These are phyloP conservation scores for Fonsecaea monophora DNA, from an alignment of 2,329 filamentous ascomycete genomes.

Conservation along the genomic window DNA sequence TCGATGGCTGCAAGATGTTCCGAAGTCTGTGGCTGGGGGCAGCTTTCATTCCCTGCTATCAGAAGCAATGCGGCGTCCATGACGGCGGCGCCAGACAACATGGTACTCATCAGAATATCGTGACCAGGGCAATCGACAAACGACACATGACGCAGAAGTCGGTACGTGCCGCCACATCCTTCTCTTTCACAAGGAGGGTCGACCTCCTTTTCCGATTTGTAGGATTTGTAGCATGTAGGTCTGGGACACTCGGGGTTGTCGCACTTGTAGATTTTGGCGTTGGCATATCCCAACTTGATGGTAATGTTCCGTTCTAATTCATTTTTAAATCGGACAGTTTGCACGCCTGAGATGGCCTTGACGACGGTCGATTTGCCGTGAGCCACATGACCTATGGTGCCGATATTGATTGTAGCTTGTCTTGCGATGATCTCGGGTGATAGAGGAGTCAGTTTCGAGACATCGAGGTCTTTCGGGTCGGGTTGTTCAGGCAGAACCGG, in stretches of 20 bases:
- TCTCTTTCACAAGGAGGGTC: constrained; percentile 95
- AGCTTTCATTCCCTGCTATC: constrained; percentile 97
- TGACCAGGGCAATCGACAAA: constrained; percentile 99
- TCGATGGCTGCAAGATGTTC: constrained; percentile 99
- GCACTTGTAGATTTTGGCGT: constrained; percentile 99
- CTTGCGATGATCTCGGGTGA: constrained; percentile 96
- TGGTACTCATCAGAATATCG: constrained; percentile 99
- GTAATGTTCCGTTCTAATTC: constrained; percentile 99
- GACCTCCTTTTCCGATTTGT: constrained; percentile 98
- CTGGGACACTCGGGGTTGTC: constrained; percentile 89
- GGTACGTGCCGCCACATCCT: constrained; percentile 85
- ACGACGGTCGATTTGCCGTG: constrained; percentile 99
- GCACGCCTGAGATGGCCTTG: constrained; percentile 97
- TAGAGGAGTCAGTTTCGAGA: constrained; percentile 78
- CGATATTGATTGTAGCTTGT: constrained; percentile 99
- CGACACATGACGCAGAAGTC: constrained; percentile 89
- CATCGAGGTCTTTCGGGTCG: constrained; percentile 85
- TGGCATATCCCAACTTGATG: constrained; percentile 99
- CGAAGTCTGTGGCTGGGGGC: constrained; percentile 96
- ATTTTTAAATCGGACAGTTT: constrained; percentile 99
- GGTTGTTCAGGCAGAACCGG: constrained; percentile 86
- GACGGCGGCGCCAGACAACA: constrained; percentile 98
- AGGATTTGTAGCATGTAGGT: constrained; percentile 94
- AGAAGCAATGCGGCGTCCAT: constrained; percentile 98
- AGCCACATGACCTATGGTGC: constrained; percentile 97